Conservation (phyloP, 371 early-diverging fungal species). For the Mucor lusitanicus region DNA sequence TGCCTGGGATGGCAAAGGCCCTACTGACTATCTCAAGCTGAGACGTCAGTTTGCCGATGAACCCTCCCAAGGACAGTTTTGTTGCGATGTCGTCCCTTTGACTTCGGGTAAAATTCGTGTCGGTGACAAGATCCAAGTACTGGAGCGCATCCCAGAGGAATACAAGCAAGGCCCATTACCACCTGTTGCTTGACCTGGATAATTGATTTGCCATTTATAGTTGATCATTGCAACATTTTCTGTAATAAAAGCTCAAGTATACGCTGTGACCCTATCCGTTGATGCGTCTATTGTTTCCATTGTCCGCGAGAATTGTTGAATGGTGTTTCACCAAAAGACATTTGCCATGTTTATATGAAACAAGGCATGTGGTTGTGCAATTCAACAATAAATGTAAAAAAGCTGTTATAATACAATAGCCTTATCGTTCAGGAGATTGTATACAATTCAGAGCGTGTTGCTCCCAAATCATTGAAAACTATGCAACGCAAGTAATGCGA, state of each 20-base stretch:
- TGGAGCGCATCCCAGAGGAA: conserved; percentile 44
- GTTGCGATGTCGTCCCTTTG: conserved; percentile 46
- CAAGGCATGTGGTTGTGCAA: background rate
- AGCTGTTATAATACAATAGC: no score
- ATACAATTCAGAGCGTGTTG: no score
- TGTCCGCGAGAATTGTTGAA: background rate
- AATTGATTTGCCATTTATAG: background rate
- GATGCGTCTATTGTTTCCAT: background rate
- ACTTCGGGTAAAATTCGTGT: conserved; percentile 44
- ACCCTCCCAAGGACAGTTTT: conserved; percentile 41
- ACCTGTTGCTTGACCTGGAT: background rate
- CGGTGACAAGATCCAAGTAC: conserved; percentile 40
- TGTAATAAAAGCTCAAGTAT: background rate
- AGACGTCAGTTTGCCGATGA: conserved; percentile 34
- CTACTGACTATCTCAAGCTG: conserved; percentile 28
- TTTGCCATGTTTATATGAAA: background rate
- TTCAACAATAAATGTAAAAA: no score
- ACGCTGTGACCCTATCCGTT: background rate
- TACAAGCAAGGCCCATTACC: conserved; percentile 14
- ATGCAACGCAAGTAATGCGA: no score
- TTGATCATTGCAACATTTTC: background rate
- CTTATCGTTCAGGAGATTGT: no score
- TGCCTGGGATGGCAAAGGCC: conserved; percentile 37
- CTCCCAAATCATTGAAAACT: no score
- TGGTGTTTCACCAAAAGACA: background rate